A percentile compares a stretch with the other conserved stretches of the same genome.
Evolutionary conservation across 208 protist species (phyloP).

Genomic region (Acanthamoeba triangularis): DNA sequence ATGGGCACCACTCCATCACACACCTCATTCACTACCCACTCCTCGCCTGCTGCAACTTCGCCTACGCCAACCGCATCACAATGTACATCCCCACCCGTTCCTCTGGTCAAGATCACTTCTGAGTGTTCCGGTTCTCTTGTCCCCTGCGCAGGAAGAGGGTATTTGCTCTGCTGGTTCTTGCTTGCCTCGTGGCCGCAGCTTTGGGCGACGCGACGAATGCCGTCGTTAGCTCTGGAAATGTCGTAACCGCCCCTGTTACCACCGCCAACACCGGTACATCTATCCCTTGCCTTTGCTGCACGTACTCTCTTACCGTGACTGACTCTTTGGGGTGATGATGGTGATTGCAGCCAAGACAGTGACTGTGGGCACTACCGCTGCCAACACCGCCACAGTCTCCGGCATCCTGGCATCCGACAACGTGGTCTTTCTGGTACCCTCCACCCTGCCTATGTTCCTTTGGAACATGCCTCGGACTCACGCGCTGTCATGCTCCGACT

Average conservation of each 20-base stretch:
- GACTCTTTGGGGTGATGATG: too few species aligned
- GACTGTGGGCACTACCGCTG: background rate
- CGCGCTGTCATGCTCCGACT: too few species aligned
- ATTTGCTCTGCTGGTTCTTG: background rate
- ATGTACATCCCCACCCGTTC: too few species aligned
- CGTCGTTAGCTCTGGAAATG: background rate
- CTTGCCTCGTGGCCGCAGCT: background rate
- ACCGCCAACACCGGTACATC: background rate
- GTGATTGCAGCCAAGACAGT: background rate
- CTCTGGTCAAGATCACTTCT: too few species aligned
- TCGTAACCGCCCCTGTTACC: background rate
- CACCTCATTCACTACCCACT: background rate
- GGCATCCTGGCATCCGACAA: background rate
- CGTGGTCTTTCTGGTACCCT: slow-evolving; percentile 14
- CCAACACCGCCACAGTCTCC: background rate
- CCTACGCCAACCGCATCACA: too few species aligned
- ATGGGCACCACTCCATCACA: background rate
- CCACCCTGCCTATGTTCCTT: background rate
- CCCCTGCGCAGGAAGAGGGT: background rate
- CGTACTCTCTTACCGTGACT: background rate
- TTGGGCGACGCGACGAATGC: background rate
- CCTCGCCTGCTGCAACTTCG: too few species aligned
- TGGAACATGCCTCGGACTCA: background rate
- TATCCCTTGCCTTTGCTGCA: too few species aligned
- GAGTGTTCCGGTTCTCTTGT: too few species aligned